Percentiles rank a stretch among this genome's conserved stretches.
These are phyloP conservation scores for Cryptosporidium muris DNA, from an alignment of 169 alveolate species.

Conservation along the genomic window DNA sequence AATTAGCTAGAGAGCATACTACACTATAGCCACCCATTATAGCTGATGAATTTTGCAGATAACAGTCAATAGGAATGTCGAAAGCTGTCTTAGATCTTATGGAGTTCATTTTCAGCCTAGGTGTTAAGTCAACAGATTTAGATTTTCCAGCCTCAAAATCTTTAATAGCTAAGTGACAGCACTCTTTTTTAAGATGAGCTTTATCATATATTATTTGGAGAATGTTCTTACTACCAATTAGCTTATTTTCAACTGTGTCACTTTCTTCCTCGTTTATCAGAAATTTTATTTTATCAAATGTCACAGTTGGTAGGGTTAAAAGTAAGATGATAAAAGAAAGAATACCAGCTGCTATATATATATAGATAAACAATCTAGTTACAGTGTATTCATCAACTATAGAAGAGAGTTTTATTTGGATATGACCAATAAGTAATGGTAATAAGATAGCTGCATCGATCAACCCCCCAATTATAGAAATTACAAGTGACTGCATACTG, in stretches of 20 bases:
- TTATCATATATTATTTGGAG: too few species aligned
- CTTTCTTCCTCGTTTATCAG: background rate
- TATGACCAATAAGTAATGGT: constrained; percentile 20
- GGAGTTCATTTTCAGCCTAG: constrained; percentile 8
- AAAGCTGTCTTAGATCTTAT: constrained; percentile 27
- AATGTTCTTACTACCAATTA: background rate
- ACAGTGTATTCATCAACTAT: background rate
- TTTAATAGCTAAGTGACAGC: too few species aligned
- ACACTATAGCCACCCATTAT: constrained; percentile 71
- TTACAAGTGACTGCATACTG: constrained; percentile 60
- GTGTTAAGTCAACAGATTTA: constrained; percentile 8
- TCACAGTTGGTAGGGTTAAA: constrained; percentile 50
- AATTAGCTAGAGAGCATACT: constrained; percentile 60
- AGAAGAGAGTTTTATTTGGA: constrained; percentile 1
- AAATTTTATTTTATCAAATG: constrained; percentile 20
- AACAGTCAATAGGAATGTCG: constrained; percentile 22
- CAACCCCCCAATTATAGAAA: constrained; percentile 62
- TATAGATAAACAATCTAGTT: constrained; percentile 34
- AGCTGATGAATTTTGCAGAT: constrained; percentile 57
- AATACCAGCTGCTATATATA: constrained; percentile 19
- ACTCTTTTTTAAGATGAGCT: background rate
- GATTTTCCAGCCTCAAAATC: background rate
- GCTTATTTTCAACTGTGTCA: constrained; percentile 7
- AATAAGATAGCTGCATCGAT: constrained; percentile 61
- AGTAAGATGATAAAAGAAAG: constrained; percentile 30